Conservation (phyloP, 1,284 basidiomycete species). For the Grifola frondosa region DNA sequence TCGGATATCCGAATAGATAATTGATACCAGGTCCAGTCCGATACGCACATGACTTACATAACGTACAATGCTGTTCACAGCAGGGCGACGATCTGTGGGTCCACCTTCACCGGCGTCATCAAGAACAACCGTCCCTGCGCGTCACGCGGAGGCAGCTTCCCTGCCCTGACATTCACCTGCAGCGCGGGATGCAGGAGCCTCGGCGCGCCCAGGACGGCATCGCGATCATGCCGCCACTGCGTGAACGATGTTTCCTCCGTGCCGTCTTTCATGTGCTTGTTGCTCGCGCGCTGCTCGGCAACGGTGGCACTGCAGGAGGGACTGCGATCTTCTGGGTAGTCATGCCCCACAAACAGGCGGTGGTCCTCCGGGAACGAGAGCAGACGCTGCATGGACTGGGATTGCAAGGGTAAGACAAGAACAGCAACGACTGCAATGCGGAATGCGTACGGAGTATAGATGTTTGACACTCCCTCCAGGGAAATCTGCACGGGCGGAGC, state of each 20-base stretch:
- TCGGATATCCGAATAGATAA: no score
- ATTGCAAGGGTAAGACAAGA: not conserved
- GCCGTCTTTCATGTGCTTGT: conserved; percentile 32
- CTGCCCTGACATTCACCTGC: conserved; percentile 39
- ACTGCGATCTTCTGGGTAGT: conserved; percentile 32
- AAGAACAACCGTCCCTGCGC: conserved; percentile 25
- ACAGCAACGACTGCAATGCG: no score
- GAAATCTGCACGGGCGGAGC: conserved; percentile 38
- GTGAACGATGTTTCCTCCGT: conserved; percentile 32
- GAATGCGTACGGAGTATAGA: conserved; percentile 29
- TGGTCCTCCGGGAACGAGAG: conserved; percentile 32
- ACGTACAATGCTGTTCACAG: no score
- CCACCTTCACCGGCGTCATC: conserved; percentile 20
- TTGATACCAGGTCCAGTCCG: no score
- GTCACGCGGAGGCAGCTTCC: conserved; percentile 34
- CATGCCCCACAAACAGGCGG: conserved; percentile 38
- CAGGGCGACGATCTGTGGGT: no score
- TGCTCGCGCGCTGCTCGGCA: conserved; percentile 29
- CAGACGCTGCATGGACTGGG: conserved; percentile 36
- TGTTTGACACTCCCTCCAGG: conserved; percentile 37
- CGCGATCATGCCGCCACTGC: conserved; percentile 31
- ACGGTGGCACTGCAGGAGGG: conserved; percentile 33
- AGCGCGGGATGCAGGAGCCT: conserved; percentile 36
- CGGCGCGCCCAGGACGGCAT: conserved; percentile 33
- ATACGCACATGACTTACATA: no score